phyloP scores from a whole-genome alignment of 2,329 filamentous ascomycete genomes.

The Phyllosticta capitalensis region DNA sequence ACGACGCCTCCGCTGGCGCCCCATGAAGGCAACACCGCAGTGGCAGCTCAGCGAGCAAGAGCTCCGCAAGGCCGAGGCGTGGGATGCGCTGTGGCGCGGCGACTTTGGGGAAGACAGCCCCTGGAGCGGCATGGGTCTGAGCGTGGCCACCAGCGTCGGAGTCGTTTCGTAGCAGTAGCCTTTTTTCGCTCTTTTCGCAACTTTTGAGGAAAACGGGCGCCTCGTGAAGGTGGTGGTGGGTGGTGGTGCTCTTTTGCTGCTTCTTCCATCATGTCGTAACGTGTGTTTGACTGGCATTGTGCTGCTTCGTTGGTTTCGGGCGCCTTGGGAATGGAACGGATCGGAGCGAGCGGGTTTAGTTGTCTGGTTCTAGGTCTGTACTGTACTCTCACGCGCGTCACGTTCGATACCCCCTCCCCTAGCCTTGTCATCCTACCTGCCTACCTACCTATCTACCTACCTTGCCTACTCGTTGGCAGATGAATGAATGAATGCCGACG shows the following conservation, averaged over 20 bases:
- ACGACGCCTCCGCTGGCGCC: conserved; percentile 7
- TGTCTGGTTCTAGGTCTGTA: no score
- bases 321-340: background rate
- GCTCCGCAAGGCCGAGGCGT: conserved; percentile 3
- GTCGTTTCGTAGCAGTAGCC: background rate
- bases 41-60: conserved; percentile 11
- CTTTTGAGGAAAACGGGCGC: background rate
- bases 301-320: no score
- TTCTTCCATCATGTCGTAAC: background rate
- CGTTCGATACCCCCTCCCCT: background rate
- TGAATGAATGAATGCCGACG: no score
- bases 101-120: background rate
- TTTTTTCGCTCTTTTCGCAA: background rate
- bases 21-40: conserved; percentile 11
- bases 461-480: no score
- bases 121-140: background rate
- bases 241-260: background rate
- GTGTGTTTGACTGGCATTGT: background rate
- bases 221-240: background rate
- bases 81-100: conserved; percentile 7
- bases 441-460: background rate
- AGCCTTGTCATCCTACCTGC: background rate
- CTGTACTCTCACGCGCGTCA: no score
- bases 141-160: background rate
- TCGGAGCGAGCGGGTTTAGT: conserved; percentile 61